Evolutionary conservation across 352 stramenopile genomes (phyloP), one percentile per base, ranked within the genome.

Genomic region (Pythium folliculosum): DNA sequence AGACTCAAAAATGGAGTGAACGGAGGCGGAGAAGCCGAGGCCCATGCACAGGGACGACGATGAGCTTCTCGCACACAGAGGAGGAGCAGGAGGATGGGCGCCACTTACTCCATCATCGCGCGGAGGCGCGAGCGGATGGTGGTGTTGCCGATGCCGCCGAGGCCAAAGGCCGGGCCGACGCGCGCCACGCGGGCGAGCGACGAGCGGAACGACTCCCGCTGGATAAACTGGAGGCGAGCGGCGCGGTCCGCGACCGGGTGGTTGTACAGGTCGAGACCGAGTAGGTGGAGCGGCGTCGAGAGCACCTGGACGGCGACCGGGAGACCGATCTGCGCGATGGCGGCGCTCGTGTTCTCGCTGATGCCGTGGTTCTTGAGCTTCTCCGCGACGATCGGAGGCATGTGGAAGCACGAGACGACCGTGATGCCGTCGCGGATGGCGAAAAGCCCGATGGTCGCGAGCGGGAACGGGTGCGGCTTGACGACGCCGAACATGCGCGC

Each of bases 251-350:
- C 73, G 35, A 57, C 44, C 21, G 63, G 62, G 57, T 77, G 70
- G 70, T 90, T 90, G 66, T 89, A 89, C n/a, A 90, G 58, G 49
- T 90, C 81, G 16, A 90, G 67, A 23, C 78, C 79, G 2, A 89
- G 65, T 27, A 90, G 67, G 64, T 90, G 81, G 25, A 90, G 70
- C 13, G 81, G 81, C 45, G 81, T 90, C n/a, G 76, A 86, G 19
- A 85, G 53, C 60, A 86, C 76, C 64, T 90, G 81, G 14, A 88
- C 76, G 6, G 69, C 60, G 14, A 78, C 69, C 21, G 81, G 81
- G 38, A 72, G 81, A 23, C 75, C 68, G 17, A 90, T 63, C 69
- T 90, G 81, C 35, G 79, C 72, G 21, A 78, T 35, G 25, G 60
- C 55, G 16, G 70, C 71, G 19, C 76, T 75, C 8, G 47, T 80